Evolutionary conservation across 2,329 filamentous ascomycete genomes (phyloP).

Genomic region (Fusarium newnesense): DNA sequence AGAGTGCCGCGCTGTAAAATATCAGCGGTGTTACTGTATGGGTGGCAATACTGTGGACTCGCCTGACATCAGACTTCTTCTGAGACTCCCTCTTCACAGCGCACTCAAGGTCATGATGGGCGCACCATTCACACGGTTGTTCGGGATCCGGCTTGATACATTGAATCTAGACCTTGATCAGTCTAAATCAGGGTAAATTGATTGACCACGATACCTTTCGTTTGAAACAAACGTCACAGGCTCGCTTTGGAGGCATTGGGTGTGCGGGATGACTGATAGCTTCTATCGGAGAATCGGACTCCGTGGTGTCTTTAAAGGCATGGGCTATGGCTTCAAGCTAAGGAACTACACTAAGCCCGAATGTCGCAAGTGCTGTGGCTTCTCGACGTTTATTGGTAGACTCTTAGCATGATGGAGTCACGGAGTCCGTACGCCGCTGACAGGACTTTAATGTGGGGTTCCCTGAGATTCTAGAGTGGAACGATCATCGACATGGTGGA

Average conservation of each 20-base stretch:
- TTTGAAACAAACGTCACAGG: conserved; percentile 4
- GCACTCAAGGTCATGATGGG: background rate
- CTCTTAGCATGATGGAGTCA: background rate
- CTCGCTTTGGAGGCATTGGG: background rate
- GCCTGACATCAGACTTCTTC: background rate
- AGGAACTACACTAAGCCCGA: background rate
- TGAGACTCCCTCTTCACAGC: background rate
- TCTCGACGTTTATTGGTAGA: background rate
- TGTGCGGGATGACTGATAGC: background rate
- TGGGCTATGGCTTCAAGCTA: background rate
- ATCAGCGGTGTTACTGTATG: background rate
- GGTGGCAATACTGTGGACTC: background rate
- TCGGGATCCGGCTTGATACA: background rate
- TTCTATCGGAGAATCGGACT: background rate
- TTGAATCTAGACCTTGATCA: background rate
- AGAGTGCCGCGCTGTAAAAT: background rate
- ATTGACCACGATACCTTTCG: no score
- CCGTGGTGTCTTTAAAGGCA: background rate
- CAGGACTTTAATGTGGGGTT: background rate
- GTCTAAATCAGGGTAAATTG: accelerated
- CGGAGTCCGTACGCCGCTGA: background rate
- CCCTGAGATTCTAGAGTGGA: background rate
- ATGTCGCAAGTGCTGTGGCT: background rate
- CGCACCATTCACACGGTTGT: background rate
- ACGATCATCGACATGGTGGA: background rate